Evolutionary conservation across 2,329 filamentous ascomycete genomes (phyloP), one percentile per base, ranked within the genome.

Genomic region (Botrytis aclada): DNA sequence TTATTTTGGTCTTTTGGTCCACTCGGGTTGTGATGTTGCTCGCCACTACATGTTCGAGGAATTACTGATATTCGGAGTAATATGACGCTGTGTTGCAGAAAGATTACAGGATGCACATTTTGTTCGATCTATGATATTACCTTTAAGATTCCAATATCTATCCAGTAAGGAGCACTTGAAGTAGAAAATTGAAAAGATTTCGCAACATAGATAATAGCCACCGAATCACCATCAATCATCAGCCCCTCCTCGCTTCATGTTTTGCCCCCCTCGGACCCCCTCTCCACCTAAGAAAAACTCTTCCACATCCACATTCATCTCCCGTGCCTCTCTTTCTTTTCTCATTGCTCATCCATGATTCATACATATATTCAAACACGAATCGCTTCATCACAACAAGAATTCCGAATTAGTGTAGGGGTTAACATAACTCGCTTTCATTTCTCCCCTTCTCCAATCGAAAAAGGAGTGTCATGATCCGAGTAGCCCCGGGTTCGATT

Each of bases 341-440:
- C 51, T 29, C 51, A 29, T 56, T 14, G 14, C 7, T 18, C 14
- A 9, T 29, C 3, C 2, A 29, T 32, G n/a, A 32, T 29, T 56
- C 0, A 56, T 56, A 8, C 0, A 56, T 56, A 56, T 16, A 18
- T 1, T 29, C 3, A 29, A 29, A 54, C 3, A 0, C 3, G 7
- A 29, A 0, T 0, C 0, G 0, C 0, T 3, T 3, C 7, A 2
- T 9, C n/a, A 32, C 1, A 56, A 56, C n/a, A 56, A 56, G n/a
- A 3, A 56, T 4, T 65, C 63, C 63, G 63, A 65, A 65, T 65
- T 65, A 56, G 51, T 56, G 51, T 56, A 56, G 51, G 51, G 51
- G 51, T 56, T 56, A 56, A 56, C 51, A 56, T 65, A 65, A 65
- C 63, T 65, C 63, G 63, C 63, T 65, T 65, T 65, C 63, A 65